These are phyloP conservation scores for Polytolypa hystricis DNA, from an alignment of 2,329 filamentous ascomycete genomes.

Conservation along the genomic window DNA sequence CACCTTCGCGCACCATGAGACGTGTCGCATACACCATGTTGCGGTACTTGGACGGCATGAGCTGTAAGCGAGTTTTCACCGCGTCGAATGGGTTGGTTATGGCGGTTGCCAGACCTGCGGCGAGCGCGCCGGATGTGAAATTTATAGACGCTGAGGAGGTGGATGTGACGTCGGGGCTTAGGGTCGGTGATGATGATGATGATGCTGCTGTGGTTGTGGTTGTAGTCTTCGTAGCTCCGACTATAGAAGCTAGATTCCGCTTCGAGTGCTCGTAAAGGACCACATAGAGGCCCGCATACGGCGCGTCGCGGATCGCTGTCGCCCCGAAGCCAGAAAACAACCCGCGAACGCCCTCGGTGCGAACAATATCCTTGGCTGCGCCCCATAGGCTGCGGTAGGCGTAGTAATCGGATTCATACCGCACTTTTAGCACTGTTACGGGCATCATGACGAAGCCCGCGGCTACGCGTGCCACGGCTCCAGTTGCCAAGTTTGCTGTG, in stretches of 20 bases:
- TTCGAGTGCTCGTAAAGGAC: constrained; percentile 67
- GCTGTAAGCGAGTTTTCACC: constrained; percentile 86
- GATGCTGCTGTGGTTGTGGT: constrained; percentile 10
- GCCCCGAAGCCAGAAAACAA: constrained; percentile 93
- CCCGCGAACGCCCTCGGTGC: constrained; percentile 61
- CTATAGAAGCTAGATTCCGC: constrained; percentile 21
- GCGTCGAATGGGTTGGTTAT: constrained; percentile 96
- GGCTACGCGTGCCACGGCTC: constrained; percentile 70
- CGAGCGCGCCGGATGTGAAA: constrained; percentile 69
- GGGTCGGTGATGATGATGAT: constrained; percentile 17
- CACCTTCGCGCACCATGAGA: constrained; percentile 74
- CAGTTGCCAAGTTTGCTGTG: constrained; percentile 72
- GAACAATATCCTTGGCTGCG: constrained; percentile 64
- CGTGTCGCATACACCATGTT: constrained; percentile 70
- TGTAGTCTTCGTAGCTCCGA: constrained; percentile 5
- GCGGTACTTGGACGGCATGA: constrained; percentile 70
- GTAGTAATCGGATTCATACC: constrained; percentile 84
- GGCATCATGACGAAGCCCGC: constrained; percentile 92
- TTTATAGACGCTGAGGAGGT: constrained; percentile 55
- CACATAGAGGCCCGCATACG: constrained; percentile 90
- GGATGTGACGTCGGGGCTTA: not conserved
- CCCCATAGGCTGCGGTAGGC: constrained; percentile 63
- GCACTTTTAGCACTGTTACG: constrained; percentile 89
- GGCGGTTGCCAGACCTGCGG: constrained; percentile 71
- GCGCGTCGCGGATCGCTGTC: constrained; percentile 86